Conservation (phyloP, 2,329 filamentous ascomycete species). For the Cercospora berteroae region DNA sequence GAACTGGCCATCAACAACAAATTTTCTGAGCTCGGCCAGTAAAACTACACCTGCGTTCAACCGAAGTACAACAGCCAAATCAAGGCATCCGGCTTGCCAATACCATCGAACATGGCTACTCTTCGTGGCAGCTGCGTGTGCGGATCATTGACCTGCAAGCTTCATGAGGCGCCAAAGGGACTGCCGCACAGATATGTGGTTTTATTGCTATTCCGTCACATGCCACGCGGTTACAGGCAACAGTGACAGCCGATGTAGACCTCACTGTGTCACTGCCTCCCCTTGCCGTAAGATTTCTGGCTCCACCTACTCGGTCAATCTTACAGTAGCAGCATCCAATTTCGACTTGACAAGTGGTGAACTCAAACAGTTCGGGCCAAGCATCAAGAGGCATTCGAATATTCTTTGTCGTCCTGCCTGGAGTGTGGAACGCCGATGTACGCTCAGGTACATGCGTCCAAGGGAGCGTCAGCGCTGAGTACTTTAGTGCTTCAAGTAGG, state of each 20-base stretch:
- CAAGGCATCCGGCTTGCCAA: background rate
- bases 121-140: background rate
- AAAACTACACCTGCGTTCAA: background rate
- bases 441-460: background rate
- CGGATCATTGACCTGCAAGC: background rate
- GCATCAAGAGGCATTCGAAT: background rate
- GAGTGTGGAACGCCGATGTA: background rate
- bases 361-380: background rate
- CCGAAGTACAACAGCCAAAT: background rate
- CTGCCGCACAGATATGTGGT: background rate
- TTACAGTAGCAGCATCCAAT: background rate
- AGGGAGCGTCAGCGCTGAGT: background rate
- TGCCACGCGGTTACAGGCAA: background rate
- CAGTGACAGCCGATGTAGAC: background rate
- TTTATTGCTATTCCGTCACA: background rate
- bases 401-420: background rate
- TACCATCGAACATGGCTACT: background rate
- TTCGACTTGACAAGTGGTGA: background rate
- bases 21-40: no score
- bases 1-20: no score
- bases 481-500: background rate
- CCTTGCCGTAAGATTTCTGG: background rate
- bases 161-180: background rate
- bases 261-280: background rate
- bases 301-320: background rate